phyloP scores from a whole-genome alignment of 2,329 filamentous ascomycete species.

The Microcyclospora tardicrescens region DNA sequence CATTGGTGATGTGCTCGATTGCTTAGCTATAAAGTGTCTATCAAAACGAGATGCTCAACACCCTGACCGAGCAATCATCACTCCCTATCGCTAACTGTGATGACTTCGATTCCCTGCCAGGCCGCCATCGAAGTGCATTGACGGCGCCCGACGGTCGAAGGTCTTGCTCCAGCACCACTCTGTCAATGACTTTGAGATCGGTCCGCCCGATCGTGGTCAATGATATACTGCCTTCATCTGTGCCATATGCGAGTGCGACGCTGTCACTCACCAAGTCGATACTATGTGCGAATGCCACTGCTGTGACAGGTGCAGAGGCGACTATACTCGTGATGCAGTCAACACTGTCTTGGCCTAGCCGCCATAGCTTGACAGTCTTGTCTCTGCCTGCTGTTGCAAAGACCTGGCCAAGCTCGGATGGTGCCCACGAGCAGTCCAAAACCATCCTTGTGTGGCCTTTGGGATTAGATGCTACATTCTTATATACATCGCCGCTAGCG shows the following conservation, averaged over 20 bases:
- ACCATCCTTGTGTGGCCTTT: conserved; percentile 93
- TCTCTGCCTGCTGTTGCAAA: conserved; percentile 89
- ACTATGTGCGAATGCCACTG: conserved; percentile 17
- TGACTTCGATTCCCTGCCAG: conserved; percentile 1
- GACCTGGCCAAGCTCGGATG: conserved; percentile 29
- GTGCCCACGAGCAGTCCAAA: conserved; percentile 73
- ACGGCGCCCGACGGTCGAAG: conserved; percentile 14
- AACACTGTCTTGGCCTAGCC: conserved; percentile 13
- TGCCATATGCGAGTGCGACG: conserved; percentile 14
- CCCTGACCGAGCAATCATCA: conserved; percentile 29
- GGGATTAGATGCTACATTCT: conserved; percentile 50
- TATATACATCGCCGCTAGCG: conserved; percentile 37
- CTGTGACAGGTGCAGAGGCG: conserved; percentile 19
- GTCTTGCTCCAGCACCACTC: conserved; percentile 3
- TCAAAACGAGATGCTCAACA: conserved; percentile 14
- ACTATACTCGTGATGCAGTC: conserved; percentile 15
- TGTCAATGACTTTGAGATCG: conserved; percentile 5
- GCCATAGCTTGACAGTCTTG: conserved; percentile 59
- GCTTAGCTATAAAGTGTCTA: not conserved
- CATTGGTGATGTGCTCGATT: no score
- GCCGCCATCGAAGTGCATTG: conserved; percentile 21
- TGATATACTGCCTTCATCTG: conserved; percentile 17
- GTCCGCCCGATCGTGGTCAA: conserved; percentile 5
- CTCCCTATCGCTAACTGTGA: conserved; percentile 10
- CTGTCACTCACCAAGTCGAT: not conserved